A percentile compares a stretch with the other conserved stretches of the same genome.
These are phyloP conservation scores for Fusarium sp. DNA, from an alignment of 2,329 filamentous ascomycete genomes.

Conservation along the genomic window DNA sequence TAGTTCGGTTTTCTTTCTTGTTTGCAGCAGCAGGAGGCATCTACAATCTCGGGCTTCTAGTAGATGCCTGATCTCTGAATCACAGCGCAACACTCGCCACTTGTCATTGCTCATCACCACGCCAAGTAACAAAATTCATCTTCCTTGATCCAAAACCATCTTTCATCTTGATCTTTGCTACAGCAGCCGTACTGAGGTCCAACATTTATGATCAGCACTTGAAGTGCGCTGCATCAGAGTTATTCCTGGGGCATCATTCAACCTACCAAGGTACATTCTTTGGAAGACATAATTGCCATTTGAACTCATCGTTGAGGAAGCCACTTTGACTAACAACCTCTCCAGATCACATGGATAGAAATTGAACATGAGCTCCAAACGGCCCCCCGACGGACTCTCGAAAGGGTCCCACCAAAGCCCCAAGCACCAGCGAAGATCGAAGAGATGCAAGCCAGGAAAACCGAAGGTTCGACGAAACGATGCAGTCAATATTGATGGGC, in stretches of 20 bases:
- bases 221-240: background rate
- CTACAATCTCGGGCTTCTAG: background rate
- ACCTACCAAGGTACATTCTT: background rate
- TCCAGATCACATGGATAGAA: background rate
- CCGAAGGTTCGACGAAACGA: background rate
- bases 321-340: background rate
- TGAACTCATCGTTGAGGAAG: too few relatives aligned
- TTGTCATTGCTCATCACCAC: background rate
- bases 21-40: background rate
- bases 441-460: background rate
- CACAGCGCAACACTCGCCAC: constrained; percentile 2
- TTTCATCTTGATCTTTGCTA: background rate
- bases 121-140: background rate
- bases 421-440: background rate
- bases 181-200: background rate
- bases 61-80: constrained; percentile 6
- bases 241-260: background rate
- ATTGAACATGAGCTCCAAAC: constrained; percentile 7
- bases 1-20: background rate
- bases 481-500: background rate
- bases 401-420: background rate
- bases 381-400: background rate
- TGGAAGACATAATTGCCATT: background rate
- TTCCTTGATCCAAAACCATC: background rate
- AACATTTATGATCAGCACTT: background rate